A percentile compares a stretch with the other conserved stretches of the same genome.
These are phyloP conservation scores for Millerozyma miso DNA, from an alignment of 805 yeast genomes.

Conservation along the genomic window DNA sequence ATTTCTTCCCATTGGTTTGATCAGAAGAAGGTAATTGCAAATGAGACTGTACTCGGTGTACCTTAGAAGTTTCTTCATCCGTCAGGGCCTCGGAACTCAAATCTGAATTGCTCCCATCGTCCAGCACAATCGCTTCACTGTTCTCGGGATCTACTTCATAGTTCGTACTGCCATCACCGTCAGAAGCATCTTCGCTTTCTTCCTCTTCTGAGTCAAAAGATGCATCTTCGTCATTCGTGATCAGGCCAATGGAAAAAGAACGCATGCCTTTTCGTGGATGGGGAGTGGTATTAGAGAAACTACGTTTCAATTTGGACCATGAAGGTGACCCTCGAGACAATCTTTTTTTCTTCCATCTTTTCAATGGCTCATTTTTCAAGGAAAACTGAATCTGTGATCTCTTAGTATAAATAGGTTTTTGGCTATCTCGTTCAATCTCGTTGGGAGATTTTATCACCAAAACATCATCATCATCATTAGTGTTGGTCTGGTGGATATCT, in stretches of 20 bases:
- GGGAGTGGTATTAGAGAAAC: slow-evolving; percentile 18
- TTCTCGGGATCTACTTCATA: slow-evolving; percentile 2
- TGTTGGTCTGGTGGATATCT: slow-evolving; percentile 36
- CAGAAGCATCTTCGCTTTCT: slow-evolving; percentile 7
- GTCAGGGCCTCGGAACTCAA: background rate
- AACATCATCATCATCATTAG: slow-evolving; percentile 60
- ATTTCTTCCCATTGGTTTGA: slow-evolving; percentile 31
- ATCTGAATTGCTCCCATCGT: background rate
- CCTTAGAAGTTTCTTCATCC: slow-evolving; percentile 1
- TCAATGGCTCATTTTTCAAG: slow-evolving; percentile 11
- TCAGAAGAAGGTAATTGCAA: slow-evolving; percentile 31
- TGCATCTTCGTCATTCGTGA: slow-evolving; percentile 14
- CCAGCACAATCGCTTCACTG: slow-evolving; percentile 1
- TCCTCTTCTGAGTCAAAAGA: slow-evolving; percentile 21
- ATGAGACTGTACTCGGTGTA: slow-evolving; percentile 28
- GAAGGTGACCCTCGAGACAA: slow-evolving; percentile 7
- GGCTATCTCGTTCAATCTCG: slow-evolving; percentile 48
- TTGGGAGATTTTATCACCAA: slow-evolving; percentile 74
- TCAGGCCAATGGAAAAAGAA: background rate
- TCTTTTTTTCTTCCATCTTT: slow-evolving; percentile 12
- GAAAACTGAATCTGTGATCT: slow-evolving; percentile 26
- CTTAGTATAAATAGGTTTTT: slow-evolving; percentile 33
- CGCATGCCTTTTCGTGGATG: slow-evolving; percentile 1
- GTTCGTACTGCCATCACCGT: slow-evolving; percentile 13
- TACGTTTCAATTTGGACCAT: slow-evolving; percentile 21